These are phyloP conservation scores for Bondarzewia mesenterica DNA, from an alignment of 1,284 basidiomycete species.

Conservation along the genomic window DNA sequence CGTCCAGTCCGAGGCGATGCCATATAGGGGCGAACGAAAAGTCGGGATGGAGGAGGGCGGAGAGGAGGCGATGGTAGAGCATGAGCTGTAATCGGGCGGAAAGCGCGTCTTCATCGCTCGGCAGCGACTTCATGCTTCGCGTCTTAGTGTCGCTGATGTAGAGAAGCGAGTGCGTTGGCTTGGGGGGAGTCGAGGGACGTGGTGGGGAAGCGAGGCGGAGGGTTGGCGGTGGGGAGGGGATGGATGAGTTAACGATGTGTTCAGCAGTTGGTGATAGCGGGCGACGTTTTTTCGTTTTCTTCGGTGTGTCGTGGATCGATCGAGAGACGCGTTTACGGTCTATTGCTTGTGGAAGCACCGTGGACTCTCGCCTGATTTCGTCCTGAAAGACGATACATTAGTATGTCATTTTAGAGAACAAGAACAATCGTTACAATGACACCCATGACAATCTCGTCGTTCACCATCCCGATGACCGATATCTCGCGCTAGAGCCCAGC, in stretches of 20 bases:
- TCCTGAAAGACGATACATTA: constrained; percentile 31
- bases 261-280: constrained; percentile 13
- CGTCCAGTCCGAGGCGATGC: constrained; percentile 26
- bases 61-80: constrained; percentile 73
- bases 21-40: constrained; percentile 53
- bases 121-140: constrained; percentile 44
- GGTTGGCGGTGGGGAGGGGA: constrained; percentile 4
- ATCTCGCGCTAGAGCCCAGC: constrained; percentile 50
- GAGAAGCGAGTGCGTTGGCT: constrained; percentile 26
- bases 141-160: constrained; percentile 75
- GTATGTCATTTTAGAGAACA: not conserved
- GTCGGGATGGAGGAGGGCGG: constrained; percentile 35
- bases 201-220: constrained; percentile 1
- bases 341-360: not conserved
- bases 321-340: constrained; percentile 13
- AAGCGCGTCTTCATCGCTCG: constrained; percentile 52
- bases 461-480: constrained; percentile 61
- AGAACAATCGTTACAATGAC: constrained; percentile 44
- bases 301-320: constrained; percentile 16
- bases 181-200: not conserved
- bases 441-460: constrained; percentile 49
- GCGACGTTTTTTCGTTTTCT: constrained; percentile 17
- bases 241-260: constrained; percentile 16
- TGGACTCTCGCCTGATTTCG: constrained; percentile 32
- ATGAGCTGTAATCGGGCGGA: constrained; percentile 75